Percentiles rank a stretch among this genome's conserved stretches.
Conservation (phyloP, 1,139 yeast genomes). For the Petasospora rhodanensis region DNA sequence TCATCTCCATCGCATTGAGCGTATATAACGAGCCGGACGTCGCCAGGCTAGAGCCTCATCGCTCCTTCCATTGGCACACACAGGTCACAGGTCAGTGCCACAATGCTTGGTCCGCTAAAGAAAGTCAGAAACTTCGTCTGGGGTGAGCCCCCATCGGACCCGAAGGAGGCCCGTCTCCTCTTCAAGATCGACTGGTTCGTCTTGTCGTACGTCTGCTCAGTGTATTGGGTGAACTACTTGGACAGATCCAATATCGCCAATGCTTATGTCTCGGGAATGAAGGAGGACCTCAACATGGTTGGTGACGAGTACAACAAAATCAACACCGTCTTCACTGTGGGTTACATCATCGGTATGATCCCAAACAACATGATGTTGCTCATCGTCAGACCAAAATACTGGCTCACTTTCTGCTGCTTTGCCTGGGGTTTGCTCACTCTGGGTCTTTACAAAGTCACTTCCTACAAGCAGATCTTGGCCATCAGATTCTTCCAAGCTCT, state of each 20-base stretch:
- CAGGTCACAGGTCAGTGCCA: background rate
- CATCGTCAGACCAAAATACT: conserved; percentile 48
- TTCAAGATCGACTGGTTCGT: conserved; percentile 53
- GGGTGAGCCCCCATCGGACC: conserved; percentile 39
- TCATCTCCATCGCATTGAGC: too few relatives aligned
- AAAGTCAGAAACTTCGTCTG: conserved; percentile 28
- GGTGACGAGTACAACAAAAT: conserved; percentile 47
- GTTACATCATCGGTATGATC: conserved; percentile 53
- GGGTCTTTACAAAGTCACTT: conserved; percentile 42
- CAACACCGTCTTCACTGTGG: conserved; percentile 55
- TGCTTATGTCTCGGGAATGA: conserved; percentile 62
- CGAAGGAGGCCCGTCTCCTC: conserved; percentile 38
- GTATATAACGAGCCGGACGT: too few relatives aligned
- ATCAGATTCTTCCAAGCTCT: conserved; percentile 52
- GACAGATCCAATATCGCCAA: conserved; percentile 46
- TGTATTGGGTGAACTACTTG: conserved; percentile 53
- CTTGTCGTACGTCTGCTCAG: conserved; percentile 46
- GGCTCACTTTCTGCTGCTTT: conserved; percentile 50
- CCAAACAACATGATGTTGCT: conserved; percentile 51
- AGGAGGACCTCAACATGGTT: conserved; percentile 45
- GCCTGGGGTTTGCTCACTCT: conserved; percentile 54
- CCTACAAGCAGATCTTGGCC: conserved; percentile 42
- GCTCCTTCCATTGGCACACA: background rate
- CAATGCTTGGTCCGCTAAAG: conserved; percentile 6
- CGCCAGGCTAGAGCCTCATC: too few relatives aligned